phyloP scores from a whole-genome alignment of 345 rosid genomes.

The Dimocarpus longan region DNA sequence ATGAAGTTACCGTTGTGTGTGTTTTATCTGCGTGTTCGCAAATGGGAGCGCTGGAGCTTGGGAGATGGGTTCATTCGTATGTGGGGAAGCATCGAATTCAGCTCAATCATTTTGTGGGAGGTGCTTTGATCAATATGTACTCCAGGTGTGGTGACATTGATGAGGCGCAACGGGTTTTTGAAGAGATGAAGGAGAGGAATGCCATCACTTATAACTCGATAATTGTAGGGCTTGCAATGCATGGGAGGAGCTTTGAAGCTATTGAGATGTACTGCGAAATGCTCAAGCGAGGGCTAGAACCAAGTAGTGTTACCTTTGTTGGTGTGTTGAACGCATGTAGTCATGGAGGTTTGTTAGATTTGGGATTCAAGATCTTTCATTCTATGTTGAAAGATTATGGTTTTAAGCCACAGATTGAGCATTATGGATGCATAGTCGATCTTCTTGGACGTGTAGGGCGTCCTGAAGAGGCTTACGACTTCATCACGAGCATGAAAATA shows the following conservation, averaged over 20 bases:
- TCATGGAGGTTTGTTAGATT: conserved; percentile 62
- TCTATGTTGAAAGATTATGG: conserved; percentile 53
- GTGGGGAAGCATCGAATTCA: conserved; percentile 37
- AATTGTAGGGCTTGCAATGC: conserved; percentile 63
- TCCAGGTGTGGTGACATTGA: conserved; percentile 56
- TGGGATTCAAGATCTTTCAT: conserved; percentile 52
- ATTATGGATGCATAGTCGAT: conserved; percentile 67
- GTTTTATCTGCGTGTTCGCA: conserved; percentile 65
- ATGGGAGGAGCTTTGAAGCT: conserved; percentile 56
- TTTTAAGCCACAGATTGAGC: conserved; percentile 59
- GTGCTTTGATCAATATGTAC: conserved; percentile 68
- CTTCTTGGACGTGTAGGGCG: conserved; percentile 61
- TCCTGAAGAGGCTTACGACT: conserved; percentile 49
- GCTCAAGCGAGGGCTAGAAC: conserved; percentile 47
- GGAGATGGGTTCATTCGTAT: conserved; percentile 64
- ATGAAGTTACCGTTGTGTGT: conserved; percentile 61
- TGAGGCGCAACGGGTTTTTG: conserved; percentile 46
- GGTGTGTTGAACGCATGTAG: conserved; percentile 64
- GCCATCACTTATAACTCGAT: conserved; percentile 56
- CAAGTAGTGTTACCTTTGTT: conserved; percentile 56
- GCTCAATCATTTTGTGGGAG: conserved; percentile 55
- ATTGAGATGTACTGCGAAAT: conserved; percentile 42
- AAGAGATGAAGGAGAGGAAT: conserved; percentile 46
- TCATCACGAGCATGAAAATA: conserved; percentile 43
- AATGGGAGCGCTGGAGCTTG: conserved; percentile 63